Percentiles rank a stretch among this genome's conserved stretches.
Evolutionary conservation across 140 eudicot species (phyloP).

Genomic region (Erigeron philadelphicus): DNA sequence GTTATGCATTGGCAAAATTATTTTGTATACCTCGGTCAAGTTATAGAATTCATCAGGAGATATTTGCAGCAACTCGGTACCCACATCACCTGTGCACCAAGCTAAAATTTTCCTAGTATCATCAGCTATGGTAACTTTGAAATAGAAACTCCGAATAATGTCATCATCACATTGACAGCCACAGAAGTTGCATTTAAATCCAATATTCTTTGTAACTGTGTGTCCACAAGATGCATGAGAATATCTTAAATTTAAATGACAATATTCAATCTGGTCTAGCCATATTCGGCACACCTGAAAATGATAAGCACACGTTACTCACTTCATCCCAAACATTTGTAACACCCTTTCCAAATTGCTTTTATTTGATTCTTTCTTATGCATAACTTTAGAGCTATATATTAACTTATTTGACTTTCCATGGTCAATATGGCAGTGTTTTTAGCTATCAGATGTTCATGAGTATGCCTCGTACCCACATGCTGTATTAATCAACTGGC

Average conservation of each 20-base stretch:
- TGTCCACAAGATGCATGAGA: conserved; percentile 66
- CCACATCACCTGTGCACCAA: conserved; percentile 84
- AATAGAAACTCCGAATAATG: conserved; percentile 47
- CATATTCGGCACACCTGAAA: conserved; percentile 74
- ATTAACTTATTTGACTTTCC: neutral
- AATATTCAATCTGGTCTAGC: conserved; percentile 69
- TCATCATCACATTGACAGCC: conserved; percentile 48
- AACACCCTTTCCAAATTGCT: neutral
- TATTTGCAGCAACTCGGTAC: conserved; percentile 78
- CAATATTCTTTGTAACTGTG: conserved; percentile 33
- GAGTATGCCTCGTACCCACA: no score
- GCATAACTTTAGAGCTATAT: neutral
- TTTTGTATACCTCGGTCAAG: conserved; percentile 65
- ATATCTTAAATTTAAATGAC: conserved; percentile 53
- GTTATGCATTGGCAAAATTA: conserved; percentile 12
- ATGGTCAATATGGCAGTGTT: neutral
- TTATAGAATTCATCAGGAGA: conserved; percentile 70
- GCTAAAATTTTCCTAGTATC: conserved; percentile 54
- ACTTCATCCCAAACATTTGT: neutral
- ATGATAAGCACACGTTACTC: neutral
- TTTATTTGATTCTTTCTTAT: neutral
- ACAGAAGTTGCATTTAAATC: conserved; percentile 66
- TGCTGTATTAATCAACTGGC: no score
- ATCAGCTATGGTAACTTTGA: conserved; percentile 71
- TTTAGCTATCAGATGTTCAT: neutral